These are phyloP conservation scores for Haberlea rhodopensis DNA, from an alignment of 257 asterid genomes.

Conservation along the genomic window DNA sequence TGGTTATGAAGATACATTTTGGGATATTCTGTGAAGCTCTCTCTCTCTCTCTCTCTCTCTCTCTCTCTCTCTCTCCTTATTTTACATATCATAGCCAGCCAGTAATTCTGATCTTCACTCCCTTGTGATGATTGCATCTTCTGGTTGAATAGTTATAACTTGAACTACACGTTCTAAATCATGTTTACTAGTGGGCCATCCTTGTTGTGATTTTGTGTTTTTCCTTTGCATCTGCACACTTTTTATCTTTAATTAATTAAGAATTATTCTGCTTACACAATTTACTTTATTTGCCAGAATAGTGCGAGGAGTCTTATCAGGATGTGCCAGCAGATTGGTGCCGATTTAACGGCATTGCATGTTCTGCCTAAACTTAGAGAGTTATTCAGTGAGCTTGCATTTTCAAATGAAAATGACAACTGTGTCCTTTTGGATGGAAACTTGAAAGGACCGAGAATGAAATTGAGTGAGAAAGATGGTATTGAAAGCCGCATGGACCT, in stretches of 20 bases:
- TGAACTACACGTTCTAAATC: slow-evolving; percentile 18
- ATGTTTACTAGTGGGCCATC: slow-evolving; percentile 13
- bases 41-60: background rate
- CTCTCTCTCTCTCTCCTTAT: background rate
- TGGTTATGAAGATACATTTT: slow-evolving; percentile 2
- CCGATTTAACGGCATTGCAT: slow-evolving; percentile 68
- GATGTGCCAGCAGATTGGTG: slow-evolving; percentile 86
- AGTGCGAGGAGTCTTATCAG: slow-evolving; percentile 74
- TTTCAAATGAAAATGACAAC: slow-evolving; percentile 57
- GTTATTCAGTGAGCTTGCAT: slow-evolving; percentile 80
- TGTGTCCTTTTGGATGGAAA: slow-evolving; percentile 36
- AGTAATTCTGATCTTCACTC: background rate
- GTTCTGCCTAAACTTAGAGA: slow-evolving; percentile 84
- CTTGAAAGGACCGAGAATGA: slow-evolving; percentile 35
- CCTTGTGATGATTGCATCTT: slow-evolving; percentile 12
- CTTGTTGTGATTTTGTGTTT: background rate
- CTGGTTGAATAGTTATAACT: slow-evolving; percentile 18
- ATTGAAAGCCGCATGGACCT: slow-evolving; percentile 69
- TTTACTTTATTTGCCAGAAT: slow-evolving; percentile 48
- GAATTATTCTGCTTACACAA: slow-evolving; percentile 21
- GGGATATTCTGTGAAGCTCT: background rate
- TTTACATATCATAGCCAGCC: background rate
- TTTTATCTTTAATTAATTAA: slow-evolving; percentile 16
- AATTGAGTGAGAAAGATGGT: slow-evolving; percentile 45
- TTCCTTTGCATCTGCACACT: slow-evolving; percentile 8